Evolutionary conservation across 345 rosid genomes (phyloP).

Genomic region (Acer saccharum): DNA sequence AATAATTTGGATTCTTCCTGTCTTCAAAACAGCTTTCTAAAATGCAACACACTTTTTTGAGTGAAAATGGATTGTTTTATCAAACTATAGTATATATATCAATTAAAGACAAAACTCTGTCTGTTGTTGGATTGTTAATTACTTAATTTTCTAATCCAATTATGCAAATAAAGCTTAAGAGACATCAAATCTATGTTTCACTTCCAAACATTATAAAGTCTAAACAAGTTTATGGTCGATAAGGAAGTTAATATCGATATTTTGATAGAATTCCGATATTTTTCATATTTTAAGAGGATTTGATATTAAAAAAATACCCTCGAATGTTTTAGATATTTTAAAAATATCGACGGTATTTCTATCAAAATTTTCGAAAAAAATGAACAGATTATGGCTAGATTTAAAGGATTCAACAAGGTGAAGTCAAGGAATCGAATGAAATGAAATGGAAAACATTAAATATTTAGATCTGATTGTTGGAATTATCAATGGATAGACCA

Average conservation of each 20-base stretch:
- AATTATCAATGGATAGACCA: not conserved
- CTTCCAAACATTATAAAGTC: no score
- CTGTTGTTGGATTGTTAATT: not conserved
- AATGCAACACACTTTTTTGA: not conserved
- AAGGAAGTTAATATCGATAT: no score
- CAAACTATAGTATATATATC: not conserved
- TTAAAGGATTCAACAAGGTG: not conserved
- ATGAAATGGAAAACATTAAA: not conserved
- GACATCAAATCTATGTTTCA: no score
- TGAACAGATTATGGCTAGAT: no score
- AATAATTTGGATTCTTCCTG: slow-evolving; percentile 13
- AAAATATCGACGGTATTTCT: no score
- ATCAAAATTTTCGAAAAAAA: no score
- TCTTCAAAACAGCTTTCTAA: not conserved
- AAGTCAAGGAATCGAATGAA: not conserved
- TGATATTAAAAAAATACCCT: no score
- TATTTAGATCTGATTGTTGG: not conserved
- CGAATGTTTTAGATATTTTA: no score
- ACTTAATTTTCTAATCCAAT: not conserved
- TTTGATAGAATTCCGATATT: no score
- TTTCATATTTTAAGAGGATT: no score
- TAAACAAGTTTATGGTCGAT: no score
- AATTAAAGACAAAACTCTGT: not conserved
- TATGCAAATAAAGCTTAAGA: not conserved
- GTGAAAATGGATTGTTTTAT: not conserved